These are phyloP conservation scores for Dothidotthia symphoricarpi DNA, from an alignment of 2,329 filamentous ascomycete genomes.

Conservation along the genomic window DNA sequence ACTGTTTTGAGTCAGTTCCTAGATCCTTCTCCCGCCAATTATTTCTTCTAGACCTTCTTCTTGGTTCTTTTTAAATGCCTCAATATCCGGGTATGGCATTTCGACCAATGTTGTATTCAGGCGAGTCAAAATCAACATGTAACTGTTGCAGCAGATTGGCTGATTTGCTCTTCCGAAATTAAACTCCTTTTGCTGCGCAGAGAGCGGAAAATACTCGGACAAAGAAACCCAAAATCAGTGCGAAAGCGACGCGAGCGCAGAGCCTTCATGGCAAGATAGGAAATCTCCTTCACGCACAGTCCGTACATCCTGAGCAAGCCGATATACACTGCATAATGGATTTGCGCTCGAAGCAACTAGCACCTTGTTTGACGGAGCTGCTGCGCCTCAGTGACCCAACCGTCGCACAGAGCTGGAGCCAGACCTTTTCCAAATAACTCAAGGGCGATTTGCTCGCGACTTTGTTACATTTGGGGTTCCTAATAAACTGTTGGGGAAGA, in stretches of 20 bases:
- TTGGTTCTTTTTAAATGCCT: no score
- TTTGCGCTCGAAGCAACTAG: slow-evolving; percentile 2
- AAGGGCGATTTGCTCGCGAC: slow-evolving; percentile 35
- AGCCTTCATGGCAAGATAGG: slow-evolving; percentile 14
- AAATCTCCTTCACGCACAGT: slow-evolving; percentile 5
- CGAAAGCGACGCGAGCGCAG: slow-evolving; percentile 10
- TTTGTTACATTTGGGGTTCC: slow-evolving; percentile 27
- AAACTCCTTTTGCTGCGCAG: slow-evolving; percentile 35
- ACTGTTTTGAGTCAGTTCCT: no score
- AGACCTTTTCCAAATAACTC: slow-evolving; percentile 27
- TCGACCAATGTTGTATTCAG: slow-evolving; percentile 23
- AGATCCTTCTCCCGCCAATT: no score
- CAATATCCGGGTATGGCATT: no score
- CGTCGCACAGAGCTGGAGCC: slow-evolving; percentile 11
- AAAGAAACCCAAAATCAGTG: slow-evolving; percentile 32
- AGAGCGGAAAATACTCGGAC: slow-evolving; percentile 37
- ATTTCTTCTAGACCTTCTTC: no score
- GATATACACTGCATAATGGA: slow-evolving; percentile 1
- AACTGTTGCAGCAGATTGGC: slow-evolving; percentile 30
- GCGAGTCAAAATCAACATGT: slow-evolving; percentile 34
- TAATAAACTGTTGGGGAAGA: slow-evolving; percentile 12
- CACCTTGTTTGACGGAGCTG: not conserved
- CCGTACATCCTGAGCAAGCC: slow-evolving; percentile 1
- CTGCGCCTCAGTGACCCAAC: slow-evolving; percentile 12
- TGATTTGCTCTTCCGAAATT: slow-evolving; percentile 36